These are phyloP conservation scores for Fusarium sp. DNA, from an alignment of 2,329 filamentous ascomycete species.

Conservation along the genomic window DNA sequence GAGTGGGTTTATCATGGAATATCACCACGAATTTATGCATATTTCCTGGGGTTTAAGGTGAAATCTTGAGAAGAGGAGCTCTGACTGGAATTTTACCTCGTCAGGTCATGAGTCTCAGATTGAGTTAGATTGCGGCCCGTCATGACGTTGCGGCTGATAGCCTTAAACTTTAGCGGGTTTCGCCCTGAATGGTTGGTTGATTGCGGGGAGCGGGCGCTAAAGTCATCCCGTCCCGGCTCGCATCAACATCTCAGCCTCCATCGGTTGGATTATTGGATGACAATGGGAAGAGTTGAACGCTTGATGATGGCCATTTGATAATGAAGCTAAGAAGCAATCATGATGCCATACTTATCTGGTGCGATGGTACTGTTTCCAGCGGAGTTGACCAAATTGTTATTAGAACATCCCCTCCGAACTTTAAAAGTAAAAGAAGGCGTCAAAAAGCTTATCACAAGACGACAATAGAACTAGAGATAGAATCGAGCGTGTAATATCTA, in stretches of 20 bases:
- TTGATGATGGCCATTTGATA: not conserved
- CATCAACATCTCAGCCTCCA: not conserved
- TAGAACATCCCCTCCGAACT: not conserved
- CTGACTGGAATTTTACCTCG: not conserved
- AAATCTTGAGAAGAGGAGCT: not conserved
- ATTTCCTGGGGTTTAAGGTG: not conserved
- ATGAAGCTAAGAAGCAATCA: too few species aligned
- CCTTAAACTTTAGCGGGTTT: constrained; percentile 13
- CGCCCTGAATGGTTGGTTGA: constrained; percentile 4
- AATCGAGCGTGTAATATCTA: not conserved
- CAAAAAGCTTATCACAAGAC: not conserved
- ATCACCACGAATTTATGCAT: not conserved
- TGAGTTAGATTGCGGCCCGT: not conserved
- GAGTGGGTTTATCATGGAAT: not conserved
- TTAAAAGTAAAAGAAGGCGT: not conserved
- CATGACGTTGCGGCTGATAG: constrained; percentile 2
- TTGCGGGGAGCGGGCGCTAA: constrained; percentile 28
- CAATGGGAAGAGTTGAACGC: not conserved
- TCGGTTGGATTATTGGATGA: not conserved
- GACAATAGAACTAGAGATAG: accelerated
- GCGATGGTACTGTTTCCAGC: not conserved
- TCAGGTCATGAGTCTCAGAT: not conserved
- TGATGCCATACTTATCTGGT: not conserved
- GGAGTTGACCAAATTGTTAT: not conserved
- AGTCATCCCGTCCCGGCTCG: not conserved